Conservation (phyloP, 2,329 filamentous ascomycete genomes). For the Alternaria novae-zelandiae region DNA sequence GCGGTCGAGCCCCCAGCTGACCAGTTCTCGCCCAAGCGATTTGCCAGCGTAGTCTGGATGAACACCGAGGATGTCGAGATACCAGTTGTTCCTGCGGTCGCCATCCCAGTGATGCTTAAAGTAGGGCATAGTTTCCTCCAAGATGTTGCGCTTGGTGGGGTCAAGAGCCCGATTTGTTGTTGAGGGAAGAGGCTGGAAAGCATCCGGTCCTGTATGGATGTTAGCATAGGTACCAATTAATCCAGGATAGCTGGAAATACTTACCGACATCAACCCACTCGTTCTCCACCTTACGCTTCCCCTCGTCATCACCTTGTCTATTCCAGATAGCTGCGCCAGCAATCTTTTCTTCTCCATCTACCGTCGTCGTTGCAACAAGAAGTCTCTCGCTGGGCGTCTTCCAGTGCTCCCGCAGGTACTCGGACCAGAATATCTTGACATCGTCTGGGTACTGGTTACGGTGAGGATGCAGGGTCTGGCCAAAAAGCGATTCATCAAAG, state of each 20-base stretch:
- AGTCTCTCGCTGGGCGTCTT: slow-evolving; percentile 13
- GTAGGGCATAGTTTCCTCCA: slow-evolving; percentile 15
- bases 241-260: background rate
- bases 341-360: slow-evolving; percentile 18
- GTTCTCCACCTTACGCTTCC: slow-evolving; percentile 13
- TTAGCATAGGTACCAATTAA: background rate
- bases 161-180: slow-evolving; percentile 30
- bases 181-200: slow-evolving; percentile 11
- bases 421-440: slow-evolving; percentile 31
- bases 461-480: slow-evolving; percentile 34
- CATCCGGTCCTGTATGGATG: background rate
- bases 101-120: slow-evolving; percentile 29
- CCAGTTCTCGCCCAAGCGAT: slow-evolving; percentile 48
- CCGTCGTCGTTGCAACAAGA: slow-evolving; percentile 15
- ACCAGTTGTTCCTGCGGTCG: slow-evolving; percentile 46
- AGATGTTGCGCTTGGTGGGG: slow-evolving; percentile 19
- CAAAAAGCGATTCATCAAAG: slow-evolving; percentile 41
- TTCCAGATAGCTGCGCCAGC: slow-evolving; percentile 30
- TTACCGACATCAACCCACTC: slow-evolving; percentile 22
- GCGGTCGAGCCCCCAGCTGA: slow-evolving; percentile 51
- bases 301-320: slow-evolving; percentile 27
- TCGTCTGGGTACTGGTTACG: slow-evolving; percentile 34
- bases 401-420: slow-evolving; percentile 22
- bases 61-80: slow-evolving; percentile 48
- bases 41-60: slow-evolving; percentile 50